phyloP scores from a whole-genome alignment of 148 eudicot species.

The Bassia scoparia region DNA sequence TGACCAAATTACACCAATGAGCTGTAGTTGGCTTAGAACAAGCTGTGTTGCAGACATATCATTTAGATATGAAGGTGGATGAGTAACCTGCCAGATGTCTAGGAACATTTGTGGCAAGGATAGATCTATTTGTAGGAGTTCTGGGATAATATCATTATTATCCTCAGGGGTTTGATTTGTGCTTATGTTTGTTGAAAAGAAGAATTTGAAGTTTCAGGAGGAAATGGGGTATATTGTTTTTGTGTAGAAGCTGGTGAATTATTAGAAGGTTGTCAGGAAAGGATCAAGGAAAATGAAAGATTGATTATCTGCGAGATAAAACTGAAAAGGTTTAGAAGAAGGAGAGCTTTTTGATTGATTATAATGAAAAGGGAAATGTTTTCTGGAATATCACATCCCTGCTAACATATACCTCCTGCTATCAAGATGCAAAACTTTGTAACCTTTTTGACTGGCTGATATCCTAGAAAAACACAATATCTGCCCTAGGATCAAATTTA shows the following conservation, averaged over 20 bases:
- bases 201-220: too few species aligned
- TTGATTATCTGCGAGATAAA: not conserved
- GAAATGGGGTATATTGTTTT: too few species aligned
- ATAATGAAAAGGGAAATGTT: not conserved
- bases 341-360: rapidly evolving
- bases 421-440: not conserved
- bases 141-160: too few species aligned
- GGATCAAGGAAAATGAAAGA: not conserved
- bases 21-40: not conserved
- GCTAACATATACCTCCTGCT: not conserved
- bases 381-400: not conserved
- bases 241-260: too few species aligned
- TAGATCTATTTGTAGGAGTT: too few species aligned
- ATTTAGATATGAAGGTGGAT: not conserved
- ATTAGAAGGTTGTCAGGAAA: not conserved
- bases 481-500: not conserved
- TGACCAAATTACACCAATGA: not conserved
- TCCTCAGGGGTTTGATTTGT: too few species aligned
- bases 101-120: too few species aligned
- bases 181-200: too few species aligned
- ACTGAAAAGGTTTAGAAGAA: not conserved
- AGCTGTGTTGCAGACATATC: too few species aligned
- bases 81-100: too few species aligned
- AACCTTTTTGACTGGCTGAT: not conserved
- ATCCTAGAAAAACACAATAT: slow-evolving; percentile 1